Evolutionary conservation across 2,329 filamentous ascomycete species (phyloP), one percentile per base, ranked within the genome.

Genomic region (Fusarium decemcellulare): DNA sequence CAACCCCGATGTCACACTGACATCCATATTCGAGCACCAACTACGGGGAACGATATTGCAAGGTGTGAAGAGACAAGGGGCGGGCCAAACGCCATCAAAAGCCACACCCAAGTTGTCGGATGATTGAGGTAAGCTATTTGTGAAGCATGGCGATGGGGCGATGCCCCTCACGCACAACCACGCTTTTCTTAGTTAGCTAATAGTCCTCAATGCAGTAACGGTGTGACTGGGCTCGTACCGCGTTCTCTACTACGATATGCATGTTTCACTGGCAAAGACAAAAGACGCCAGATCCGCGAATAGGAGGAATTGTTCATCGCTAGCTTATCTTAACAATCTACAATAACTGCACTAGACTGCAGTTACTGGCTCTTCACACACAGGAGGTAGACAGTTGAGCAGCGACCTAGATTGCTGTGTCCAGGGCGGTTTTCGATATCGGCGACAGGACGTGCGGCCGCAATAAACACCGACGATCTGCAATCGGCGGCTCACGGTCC

Each of bases 31-130:
- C 16, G 40, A 27, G 39, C 27, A 39, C 34, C 36, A 27, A 32
- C 27, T 48, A 42, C 34, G 15, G 23, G 27, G 29, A 42, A 40
- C 55, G 36, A 40, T 12, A 30, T 16, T 32, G 39, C 29, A 14
- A 40, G 34, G 43, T 48, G 23, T 36, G 34, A 50, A 58, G 34
- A 30, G 29, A 32, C 55, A 67, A 59, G 67, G 58, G 48, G 57
- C 46, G 57, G 40, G 54, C 54, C 53, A 44, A 37, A 42, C 65
- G 67, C 67, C 61, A 63, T 70, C 56, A 43, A 34, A 63, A 61
- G 65, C 65, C 67, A 68, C 67, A 68, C 52, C 67, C 61, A 68
- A 50, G 40, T 40, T 52, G 59, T 68, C 65, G 61, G 67, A 65
- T 65, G 65, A 63, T 63, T 39, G 55, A 55, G 59, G 61, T 59